Conservation (phyloP, 2,329 filamentous ascomycete genomes). For the Piedraia hortae region DNA sequence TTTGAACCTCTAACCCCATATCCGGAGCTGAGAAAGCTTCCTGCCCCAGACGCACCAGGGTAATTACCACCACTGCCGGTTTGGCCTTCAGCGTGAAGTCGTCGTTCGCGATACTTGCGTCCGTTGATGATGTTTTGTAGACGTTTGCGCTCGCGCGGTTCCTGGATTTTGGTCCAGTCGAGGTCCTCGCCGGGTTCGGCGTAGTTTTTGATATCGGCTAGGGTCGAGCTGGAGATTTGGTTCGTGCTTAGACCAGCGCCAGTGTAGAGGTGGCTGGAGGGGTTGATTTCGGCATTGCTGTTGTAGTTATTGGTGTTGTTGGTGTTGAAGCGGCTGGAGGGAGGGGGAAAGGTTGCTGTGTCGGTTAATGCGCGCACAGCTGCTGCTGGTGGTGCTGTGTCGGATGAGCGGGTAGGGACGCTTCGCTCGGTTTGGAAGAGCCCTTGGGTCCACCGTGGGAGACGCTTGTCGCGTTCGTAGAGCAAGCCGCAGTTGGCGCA, state of each 20-base stretch:
- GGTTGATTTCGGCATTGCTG: slow-evolving; percentile 6
- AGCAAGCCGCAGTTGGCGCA: slow-evolving; percentile 83
- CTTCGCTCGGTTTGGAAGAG: slow-evolving; percentile 28
- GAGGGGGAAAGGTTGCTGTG: slow-evolving; percentile 2
- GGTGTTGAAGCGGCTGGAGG: slow-evolving; percentile 5
- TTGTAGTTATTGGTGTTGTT: slow-evolving; percentile 11
- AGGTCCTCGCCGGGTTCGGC: slow-evolving; percentile 15
- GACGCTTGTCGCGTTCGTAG: slow-evolving; percentile 61
- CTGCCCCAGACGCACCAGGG: slow-evolving; percentile 10
- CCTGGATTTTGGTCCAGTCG: slow-evolving; percentile 14
- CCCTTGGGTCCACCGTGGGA: slow-evolving; percentile 50
- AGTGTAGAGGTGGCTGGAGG: slow-evolving; percentile 12
- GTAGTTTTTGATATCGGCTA: slow-evolving; percentile 14
- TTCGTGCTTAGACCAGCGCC: slow-evolving; percentile 11
- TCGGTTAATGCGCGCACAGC: slow-evolving; percentile 1
- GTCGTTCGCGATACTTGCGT: slow-evolving; percentile 14
- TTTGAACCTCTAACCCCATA: slow-evolving; percentile 4
- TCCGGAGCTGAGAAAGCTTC: slow-evolving; percentile 8
- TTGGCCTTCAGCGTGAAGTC: slow-evolving; percentile 12
- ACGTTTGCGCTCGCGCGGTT: slow-evolving; percentile 13
- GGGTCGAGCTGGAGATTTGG: slow-evolving; percentile 10
- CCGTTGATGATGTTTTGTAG: slow-evolving; percentile 16
- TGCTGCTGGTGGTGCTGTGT: slow-evolving; percentile 1
- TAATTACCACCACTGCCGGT: slow-evolving; percentile 12
- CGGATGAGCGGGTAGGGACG: slow-evolving; percentile 11